These are phyloP conservation scores for Wickerhamomyces subpelliculosus DNA, from an alignment of 805 yeast species.

Conservation along the genomic window DNA sequence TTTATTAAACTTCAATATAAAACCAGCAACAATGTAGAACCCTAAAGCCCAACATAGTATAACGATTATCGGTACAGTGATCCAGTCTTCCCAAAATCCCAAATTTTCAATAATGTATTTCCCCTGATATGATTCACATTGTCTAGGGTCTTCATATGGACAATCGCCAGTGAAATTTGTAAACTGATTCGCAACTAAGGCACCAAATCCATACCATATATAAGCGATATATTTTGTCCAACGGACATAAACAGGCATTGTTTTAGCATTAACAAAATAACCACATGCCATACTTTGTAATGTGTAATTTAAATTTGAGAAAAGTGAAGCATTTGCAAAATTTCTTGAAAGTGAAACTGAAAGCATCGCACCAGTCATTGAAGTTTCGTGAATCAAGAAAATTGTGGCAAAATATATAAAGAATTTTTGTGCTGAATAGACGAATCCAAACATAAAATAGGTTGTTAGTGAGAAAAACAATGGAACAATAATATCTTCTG, in stretches of 20 bases:
- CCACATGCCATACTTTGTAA: slow-evolving; percentile 77
- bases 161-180: slow-evolving; percentile 55
- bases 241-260: slow-evolving; percentile 75
- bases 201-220: slow-evolving; percentile 73
- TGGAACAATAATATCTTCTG: slow-evolving; percentile 65
- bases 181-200: slow-evolving; percentile 54
- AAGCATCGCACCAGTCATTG: slow-evolving; percentile 47
- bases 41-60: slow-evolving; percentile 53
- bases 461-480: slow-evolving; percentile 53
- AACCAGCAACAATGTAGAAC: slow-evolving; percentile 41
- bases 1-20: slow-evolving; percentile 33
- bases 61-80: slow-evolving; percentile 54
- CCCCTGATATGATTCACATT: slow-evolving; percentile 50
- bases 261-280: slow-evolving; percentile 62
- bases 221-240: slow-evolving; percentile 74
- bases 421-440: slow-evolving; percentile 38
- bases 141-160: slow-evolving; percentile 27
- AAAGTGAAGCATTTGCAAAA: slow-evolving; percentile 14
- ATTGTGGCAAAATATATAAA: slow-evolving; percentile 56
- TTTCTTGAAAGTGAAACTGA: slow-evolving; percentile 11
- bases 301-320: slow-evolving; percentile 16
- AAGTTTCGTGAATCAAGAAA: slow-evolving; percentile 48
- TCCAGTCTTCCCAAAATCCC: slow-evolving; percentile 64
- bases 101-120: slow-evolving; percentile 41
- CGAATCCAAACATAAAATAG: slow-evolving; percentile 72